Evolutionary conservation across 345 rosid genomes (phyloP), one percentile per base, ranked within the genome.

Genomic region (Lumnitzera littorea): DNA sequence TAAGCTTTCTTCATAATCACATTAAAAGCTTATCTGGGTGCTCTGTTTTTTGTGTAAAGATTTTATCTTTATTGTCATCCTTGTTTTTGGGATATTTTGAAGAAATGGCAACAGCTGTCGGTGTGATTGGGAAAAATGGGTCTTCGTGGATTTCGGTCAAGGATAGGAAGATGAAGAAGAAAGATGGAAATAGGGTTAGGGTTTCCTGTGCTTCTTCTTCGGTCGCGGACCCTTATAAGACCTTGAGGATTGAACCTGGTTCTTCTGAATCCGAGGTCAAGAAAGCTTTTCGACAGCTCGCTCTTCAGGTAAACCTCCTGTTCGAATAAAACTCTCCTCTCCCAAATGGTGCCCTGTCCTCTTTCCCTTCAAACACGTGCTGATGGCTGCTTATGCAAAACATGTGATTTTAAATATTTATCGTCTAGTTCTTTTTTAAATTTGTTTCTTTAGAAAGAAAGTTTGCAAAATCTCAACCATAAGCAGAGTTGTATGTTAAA

Each of bases 221-320:
- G 43, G 82, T 84, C 0, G 58, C 63, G 73, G 97, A 94, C 80
- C 91, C 96, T 0, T 94, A 84, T 55, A 78, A 80, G 56, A 89
- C 95, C 0, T 87, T 94, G 11, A 72, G 70, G 86, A 80, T 94
- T 78, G 81, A 77, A 57, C 99, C 78, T 41, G 91, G 80, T 59
- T 95, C 97, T 8, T 84, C 97, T 24, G 99, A 94, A 73, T 80
- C 85, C 53, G 96, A 94, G 81, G 91, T 94, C 77, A 87, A 76
- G 71, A 84, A 81, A 66, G 99, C 99, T 49, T 94, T 94, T 72
- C 67, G 99, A 56, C 80, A 75, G 65, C 99, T 94, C 55, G 99
- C 96, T 12, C 69, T 87, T 62, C 81, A 87, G 99, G 97, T 94
- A 10, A 11, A 3, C 14, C 3, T 20, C 23, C 46, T 23, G 12